Evolutionary conservation across 768 basidiomycete genomes (phyloP).

Genomic region (Tricholoma sp.): DNA sequence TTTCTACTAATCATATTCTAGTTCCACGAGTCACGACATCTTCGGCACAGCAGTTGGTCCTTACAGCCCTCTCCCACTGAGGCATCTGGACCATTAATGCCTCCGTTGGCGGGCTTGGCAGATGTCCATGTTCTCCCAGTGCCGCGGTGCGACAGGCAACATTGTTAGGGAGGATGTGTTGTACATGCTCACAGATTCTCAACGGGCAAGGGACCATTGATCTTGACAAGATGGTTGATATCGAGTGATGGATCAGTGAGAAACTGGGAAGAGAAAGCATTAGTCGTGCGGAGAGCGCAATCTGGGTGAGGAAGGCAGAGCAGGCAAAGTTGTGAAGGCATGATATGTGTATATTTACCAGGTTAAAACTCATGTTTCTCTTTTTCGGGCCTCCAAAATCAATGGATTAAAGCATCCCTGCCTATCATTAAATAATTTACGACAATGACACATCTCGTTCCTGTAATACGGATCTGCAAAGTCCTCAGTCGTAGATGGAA

Average conservation of each 20-base stretch:
- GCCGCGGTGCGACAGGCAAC: conserved; percentile 94
- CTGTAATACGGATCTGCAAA: too few species aligned
- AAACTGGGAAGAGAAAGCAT: conserved; percentile 60
- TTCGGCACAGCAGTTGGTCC: conserved; percentile 76
- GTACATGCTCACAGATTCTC: conserved; percentile 69
- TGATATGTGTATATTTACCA: too few species aligned
- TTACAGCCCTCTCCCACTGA: conserved; percentile 60
- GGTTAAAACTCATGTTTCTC: too few species aligned
- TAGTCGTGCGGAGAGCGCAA: conserved; percentile 73
- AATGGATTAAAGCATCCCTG: too few species aligned
- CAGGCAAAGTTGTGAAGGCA: not conserved
- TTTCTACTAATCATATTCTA: conserved; percentile 27
- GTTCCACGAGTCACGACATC: conserved; percentile 93
- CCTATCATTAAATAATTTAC: too few species aligned
- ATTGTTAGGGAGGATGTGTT: conserved; percentile 91
- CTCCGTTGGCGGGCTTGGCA: conserved; percentile 85
- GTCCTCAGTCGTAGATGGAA: too few species aligned
- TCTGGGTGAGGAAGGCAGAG: conserved; percentile 39
- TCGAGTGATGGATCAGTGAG: conserved; percentile 80
- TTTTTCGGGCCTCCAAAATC: too few species aligned
- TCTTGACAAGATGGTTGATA: conserved; percentile 63
- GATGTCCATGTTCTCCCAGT: conserved; percentile 95
- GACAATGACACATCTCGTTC: too few species aligned
- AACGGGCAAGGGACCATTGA: conserved; percentile 41
- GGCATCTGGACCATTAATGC: conserved; percentile 82